Conservation (phyloP, 208 protist species). For the Herpetomonas muscarum region DNA sequence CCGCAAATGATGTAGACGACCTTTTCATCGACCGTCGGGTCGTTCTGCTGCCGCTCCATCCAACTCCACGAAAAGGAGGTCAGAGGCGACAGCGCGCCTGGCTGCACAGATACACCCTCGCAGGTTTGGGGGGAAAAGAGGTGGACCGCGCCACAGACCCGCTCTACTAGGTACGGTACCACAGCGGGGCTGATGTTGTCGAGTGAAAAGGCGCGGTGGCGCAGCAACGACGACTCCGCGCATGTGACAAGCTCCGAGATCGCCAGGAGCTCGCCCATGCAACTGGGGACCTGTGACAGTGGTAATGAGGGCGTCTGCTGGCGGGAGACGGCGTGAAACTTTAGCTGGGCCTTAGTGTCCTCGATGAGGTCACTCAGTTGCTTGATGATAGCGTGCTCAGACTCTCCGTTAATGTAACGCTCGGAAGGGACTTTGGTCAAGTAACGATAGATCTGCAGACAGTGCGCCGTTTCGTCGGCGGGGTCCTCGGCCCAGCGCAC, state of each 20-base stretch:
- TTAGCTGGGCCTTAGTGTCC: slow-evolving; percentile 51
- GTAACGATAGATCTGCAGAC: slow-evolving; percentile 59
- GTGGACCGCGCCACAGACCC: slow-evolving; percentile 53
- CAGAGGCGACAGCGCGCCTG: slow-evolving; percentile 7
- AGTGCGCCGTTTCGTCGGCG: neutral
- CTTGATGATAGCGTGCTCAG: slow-evolving; percentile 45
- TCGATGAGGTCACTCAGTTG: slow-evolving; percentile 47
- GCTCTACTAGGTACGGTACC: slow-evolving; percentile 65
- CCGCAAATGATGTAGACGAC: slow-evolving; percentile 68
- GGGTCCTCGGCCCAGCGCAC: slow-evolving; percentile 27
- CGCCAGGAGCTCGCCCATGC: slow-evolving; percentile 20
- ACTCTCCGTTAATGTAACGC: slow-evolving; percentile 65
- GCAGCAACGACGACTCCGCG: slow-evolving; percentile 58
- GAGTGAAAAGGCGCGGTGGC: slow-evolving; percentile 47
- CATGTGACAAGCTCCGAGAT: slow-evolving; percentile 21
- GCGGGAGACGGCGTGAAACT: slow-evolving; percentile 31
- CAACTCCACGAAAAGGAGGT: slow-evolving; percentile 65
- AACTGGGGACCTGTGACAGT: slow-evolving; percentile 7
- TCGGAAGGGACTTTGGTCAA: slow-evolving; percentile 64
- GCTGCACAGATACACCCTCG: neutral
- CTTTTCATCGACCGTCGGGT: slow-evolving; percentile 46
- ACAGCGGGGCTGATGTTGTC: slow-evolving; percentile 48
- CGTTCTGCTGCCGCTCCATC: slow-evolving; percentile 67
- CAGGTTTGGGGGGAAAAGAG: slow-evolving; percentile 40
- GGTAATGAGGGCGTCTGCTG: slow-evolving; percentile 11